Evolutionary conservation across 108 stramenopile species (phyloP).

Genomic region (Cyclotella choctawhatcheeana): DNA sequence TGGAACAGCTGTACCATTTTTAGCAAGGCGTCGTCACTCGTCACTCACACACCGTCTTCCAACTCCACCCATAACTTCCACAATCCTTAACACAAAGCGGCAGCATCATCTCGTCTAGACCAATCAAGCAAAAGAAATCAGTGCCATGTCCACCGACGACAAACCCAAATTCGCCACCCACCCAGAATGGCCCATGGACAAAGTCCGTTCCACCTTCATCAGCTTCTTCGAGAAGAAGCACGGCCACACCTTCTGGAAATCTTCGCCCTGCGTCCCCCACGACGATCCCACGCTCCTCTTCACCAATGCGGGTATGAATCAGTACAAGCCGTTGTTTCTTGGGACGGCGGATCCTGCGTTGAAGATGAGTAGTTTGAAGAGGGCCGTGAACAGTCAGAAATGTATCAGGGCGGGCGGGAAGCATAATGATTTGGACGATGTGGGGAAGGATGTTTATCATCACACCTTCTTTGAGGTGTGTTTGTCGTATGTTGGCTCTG

Average conservation of each 20-base stretch:
- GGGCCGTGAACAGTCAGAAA: constrained; percentile 98
- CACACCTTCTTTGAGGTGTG: constrained; percentile 97
- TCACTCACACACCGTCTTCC: too few relatives aligned
- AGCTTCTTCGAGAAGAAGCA: constrained; percentile 90
- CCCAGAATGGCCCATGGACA: constrained; percentile 92
- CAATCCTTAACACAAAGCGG: too few relatives aligned
- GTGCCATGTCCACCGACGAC: constrained; percentile 33
- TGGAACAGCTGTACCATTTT: too few relatives aligned
- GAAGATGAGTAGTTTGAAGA: constrained; percentile 84
- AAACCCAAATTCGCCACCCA: constrained; percentile 39
- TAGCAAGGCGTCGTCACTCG: too few relatives aligned
- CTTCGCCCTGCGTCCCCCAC: constrained; percentile 97
- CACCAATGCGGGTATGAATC: constrained; percentile 99
- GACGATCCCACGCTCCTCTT: constrained; percentile 99
- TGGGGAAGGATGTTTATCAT: constrained; percentile 99
- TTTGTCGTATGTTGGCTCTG: background rate
- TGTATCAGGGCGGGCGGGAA: constrained; percentile 99
- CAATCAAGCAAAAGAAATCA: too few relatives aligned
- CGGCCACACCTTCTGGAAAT: constrained; percentile 86
- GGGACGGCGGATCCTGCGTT: constrained; percentile 94
- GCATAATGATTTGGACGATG: constrained; percentile 99
- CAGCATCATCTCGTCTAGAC: too few relatives aligned
- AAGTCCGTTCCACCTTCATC: constrained; percentile 96
- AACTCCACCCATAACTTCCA: too few relatives aligned
- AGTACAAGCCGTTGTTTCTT: constrained; percentile 98